Evolutionary conservation across 495 filamentous ascomycete genomes (phyloP).

Genomic region (Penicillium salamii): DNA sequence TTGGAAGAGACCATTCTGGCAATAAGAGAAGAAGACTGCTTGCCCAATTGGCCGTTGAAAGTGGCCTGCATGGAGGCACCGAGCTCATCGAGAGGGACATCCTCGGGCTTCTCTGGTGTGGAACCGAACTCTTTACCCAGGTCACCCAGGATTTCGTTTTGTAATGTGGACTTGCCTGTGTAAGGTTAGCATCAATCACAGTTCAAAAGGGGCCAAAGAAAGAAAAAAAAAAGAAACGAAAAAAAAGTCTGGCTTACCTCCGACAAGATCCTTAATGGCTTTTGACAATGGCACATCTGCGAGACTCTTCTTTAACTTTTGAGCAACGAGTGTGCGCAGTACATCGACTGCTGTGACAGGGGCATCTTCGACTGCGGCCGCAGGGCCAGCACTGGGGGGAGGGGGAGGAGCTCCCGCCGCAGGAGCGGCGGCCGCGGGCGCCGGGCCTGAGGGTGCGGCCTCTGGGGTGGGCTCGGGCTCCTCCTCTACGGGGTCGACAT

Average conservation of each 20-base stretch:
- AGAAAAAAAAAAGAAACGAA: background rate
- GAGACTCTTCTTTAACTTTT: slow-evolving; percentile 95
- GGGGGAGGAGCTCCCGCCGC: slow-evolving; percentile 55
- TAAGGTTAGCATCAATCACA: background rate
- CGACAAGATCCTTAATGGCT: slow-evolving; percentile 97
- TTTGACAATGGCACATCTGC: slow-evolving; percentile 89
- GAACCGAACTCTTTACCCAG: slow-evolving; percentile 98
- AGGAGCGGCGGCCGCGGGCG: slow-evolving; percentile 44
- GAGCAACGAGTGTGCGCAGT: slow-evolving; percentile 86
- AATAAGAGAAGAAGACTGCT: slow-evolving; percentile 91
- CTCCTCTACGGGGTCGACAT: slow-evolving; percentile 92
- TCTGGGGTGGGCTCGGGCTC: slow-evolving; percentile 63
- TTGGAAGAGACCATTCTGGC: slow-evolving; percentile 95
- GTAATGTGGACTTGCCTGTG: slow-evolving; percentile 91
- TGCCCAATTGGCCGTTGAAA: slow-evolving; percentile 96
- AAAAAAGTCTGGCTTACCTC: slow-evolving; percentile 61
- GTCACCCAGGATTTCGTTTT: slow-evolving; percentile 94
- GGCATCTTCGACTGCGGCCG: slow-evolving; percentile 78
- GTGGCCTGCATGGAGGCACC: slow-evolving; percentile 95
- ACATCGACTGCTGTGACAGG: slow-evolving; percentile 87
- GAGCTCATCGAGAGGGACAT: slow-evolving; percentile 92
- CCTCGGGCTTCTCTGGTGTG: slow-evolving; percentile 97
- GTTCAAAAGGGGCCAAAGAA: background rate
- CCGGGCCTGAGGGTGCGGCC: slow-evolving; percentile 31
- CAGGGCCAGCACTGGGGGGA: slow-evolving; percentile 78